phyloP scores from a whole-genome alignment of 148 eudicot genomes.

The Beta vulgaris region DNA sequence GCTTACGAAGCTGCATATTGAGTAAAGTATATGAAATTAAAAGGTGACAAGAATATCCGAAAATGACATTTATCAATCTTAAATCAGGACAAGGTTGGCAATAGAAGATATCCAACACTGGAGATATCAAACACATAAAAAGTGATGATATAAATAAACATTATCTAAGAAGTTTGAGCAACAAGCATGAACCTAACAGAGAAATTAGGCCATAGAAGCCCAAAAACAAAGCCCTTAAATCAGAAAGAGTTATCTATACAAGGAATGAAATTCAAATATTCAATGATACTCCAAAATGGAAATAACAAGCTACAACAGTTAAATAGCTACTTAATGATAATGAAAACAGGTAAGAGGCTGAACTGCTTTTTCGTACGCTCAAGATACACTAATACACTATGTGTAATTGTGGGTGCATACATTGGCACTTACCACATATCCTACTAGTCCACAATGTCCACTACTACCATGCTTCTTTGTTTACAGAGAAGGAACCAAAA shows the following conservation, averaged over 20 bases:
- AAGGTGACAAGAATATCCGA: not conserved
- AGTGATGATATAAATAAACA: not conserved
- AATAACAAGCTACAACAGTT: not conserved
- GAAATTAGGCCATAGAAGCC: not conserved
- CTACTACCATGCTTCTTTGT: not conserved
- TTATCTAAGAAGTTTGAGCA: not conserved
- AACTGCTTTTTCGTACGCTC: not conserved
- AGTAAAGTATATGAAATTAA: not conserved
- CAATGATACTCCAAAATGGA: not conserved
- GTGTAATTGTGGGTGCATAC: not conserved
- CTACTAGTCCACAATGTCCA: not conserved
- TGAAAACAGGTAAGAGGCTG: not conserved
- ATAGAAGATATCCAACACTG: not conserved
- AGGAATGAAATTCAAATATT: not conserved
- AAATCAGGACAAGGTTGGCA: not conserved
- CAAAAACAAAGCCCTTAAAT: not conserved
- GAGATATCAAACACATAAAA: not conserved
- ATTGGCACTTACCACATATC: not conserved
- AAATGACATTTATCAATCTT: not conserved
- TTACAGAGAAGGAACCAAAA: not conserved
- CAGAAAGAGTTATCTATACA: not conserved
- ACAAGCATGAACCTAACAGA: not conserved
- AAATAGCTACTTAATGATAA: not conserved
- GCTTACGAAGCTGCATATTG: slow-evolving; percentile 47
- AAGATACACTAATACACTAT: not conserved